Conservation (phyloP, 2,329 filamentous ascomycete genomes). For the Xylaria sp. region DNA sequence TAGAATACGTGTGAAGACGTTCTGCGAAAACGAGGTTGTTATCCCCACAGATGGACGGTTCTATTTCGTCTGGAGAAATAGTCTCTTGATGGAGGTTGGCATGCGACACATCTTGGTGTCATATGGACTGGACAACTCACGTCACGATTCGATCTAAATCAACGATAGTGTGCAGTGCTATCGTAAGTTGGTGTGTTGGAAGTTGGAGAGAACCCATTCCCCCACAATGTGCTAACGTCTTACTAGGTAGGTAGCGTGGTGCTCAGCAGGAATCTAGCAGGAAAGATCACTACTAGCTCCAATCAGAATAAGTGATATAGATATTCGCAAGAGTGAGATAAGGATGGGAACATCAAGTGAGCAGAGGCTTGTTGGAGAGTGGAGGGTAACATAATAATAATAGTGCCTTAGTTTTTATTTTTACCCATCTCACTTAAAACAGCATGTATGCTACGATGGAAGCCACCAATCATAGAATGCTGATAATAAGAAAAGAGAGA, state of each 20-base stretch:
- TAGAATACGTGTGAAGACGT: background rate
- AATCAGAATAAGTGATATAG: background rate
- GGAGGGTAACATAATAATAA: conserved; percentile 5
- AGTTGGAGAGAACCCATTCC: conserved; percentile 17
- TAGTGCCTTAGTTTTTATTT: no score
- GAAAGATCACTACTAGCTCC: conserved; percentile 18
- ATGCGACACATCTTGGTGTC: conserved; percentile 30
- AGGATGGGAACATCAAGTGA: background rate
- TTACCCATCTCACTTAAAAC: background rate
- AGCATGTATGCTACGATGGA: background rate
- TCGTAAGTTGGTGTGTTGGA: conserved; percentile 30
- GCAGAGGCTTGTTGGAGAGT: conserved; percentile 4
- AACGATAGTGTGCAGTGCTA: background rate
- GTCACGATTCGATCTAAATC: conserved; percentile 20
- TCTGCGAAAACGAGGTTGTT: background rate
- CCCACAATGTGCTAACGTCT: conserved; percentile 24
- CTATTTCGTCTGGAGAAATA: conserved; percentile 1
- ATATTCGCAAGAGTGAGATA: background rate
- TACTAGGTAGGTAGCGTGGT: conserved; percentile 10
- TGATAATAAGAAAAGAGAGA: background rate
- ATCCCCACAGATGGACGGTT: background rate
- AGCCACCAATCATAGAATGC: conserved; percentile 14
- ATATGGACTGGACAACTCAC: conserved; percentile 23
- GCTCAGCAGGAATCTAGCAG: background rate
- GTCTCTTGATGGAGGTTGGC: conserved; percentile 8